Evolutionary conservation across 495 filamentous ascomycete species (phyloP).

Genomic region (Aspergillus homomorphus): DNA sequence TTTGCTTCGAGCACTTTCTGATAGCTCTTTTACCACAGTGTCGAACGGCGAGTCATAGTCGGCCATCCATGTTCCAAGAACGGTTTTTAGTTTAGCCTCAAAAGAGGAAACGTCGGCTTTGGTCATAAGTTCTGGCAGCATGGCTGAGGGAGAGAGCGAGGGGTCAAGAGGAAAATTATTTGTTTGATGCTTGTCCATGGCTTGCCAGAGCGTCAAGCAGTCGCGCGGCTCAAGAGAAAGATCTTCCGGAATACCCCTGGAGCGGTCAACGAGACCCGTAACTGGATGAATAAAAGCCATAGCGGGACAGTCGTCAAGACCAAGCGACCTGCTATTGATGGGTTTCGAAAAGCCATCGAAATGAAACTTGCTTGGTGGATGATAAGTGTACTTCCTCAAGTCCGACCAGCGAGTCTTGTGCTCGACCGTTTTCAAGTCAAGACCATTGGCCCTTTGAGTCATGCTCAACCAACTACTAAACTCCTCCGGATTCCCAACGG

Average conservation of each 20-base stretch:
- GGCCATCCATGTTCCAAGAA: slow-evolving; percentile 59
- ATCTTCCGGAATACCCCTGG: slow-evolving; percentile 59
- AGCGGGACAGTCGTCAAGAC: slow-evolving; percentile 48
- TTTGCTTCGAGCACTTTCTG: slow-evolving; percentile 6
- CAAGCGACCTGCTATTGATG: slow-evolving; percentile 36
- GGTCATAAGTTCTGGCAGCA: slow-evolving; percentile 42
- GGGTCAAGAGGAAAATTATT: slow-evolving; percentile 40
- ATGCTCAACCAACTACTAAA: slow-evolving; percentile 64
- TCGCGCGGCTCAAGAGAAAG: slow-evolving; percentile 67
- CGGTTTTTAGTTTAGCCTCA: slow-evolving; percentile 58
- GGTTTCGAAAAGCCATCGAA: slow-evolving; percentile 55
- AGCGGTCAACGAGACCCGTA: slow-evolving; percentile 56
- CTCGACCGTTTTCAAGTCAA: slow-evolving; percentile 60
- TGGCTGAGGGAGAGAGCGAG: slow-evolving; percentile 44
- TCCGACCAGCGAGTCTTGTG: slow-evolving; percentile 70
- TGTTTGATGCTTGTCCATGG: slow-evolving; percentile 54
- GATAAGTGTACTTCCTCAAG: slow-evolving; percentile 65
- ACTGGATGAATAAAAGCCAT: slow-evolving; percentile 69
- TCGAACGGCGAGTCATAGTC: slow-evolving; percentile 60
- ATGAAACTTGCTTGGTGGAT: slow-evolving; percentile 45
- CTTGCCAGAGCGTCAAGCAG: slow-evolving; percentile 60
- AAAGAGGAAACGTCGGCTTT: slow-evolving; percentile 65
- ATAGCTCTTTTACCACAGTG: slow-evolving; percentile 42
- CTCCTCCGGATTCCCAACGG: slow-evolving; percentile 70
- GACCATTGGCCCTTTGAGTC: slow-evolving; percentile 55